Evolutionary conservation across 2,329 filamentous ascomycete genomes (phyloP).

Genomic region (Colletotrichum sp.): DNA sequence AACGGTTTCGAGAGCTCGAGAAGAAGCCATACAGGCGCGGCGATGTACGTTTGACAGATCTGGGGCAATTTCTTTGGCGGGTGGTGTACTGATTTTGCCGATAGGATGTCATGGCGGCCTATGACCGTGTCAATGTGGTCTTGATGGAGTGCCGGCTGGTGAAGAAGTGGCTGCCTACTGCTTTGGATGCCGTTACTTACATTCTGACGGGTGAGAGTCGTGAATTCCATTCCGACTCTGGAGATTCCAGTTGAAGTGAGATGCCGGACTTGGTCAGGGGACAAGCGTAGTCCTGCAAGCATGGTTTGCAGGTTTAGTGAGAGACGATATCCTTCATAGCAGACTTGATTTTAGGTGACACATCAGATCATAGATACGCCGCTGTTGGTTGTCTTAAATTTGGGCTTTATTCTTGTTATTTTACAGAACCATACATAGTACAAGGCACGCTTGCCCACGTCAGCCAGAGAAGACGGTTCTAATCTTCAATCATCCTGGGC

Average conservation of each 20-base stretch:
- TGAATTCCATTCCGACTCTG: neutral
- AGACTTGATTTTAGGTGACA: neutral
- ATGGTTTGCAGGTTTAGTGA: neutral
- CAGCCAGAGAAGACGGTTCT: neutral
- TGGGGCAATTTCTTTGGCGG: neutral
- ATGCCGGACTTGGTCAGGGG: neutral
- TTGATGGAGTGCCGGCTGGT: neutral
- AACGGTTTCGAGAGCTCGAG: neutral
- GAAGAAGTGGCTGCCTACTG: neutral
- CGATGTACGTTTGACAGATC: neutral
- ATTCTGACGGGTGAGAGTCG: neutral
- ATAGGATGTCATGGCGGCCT: neutral
- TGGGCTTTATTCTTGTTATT: slow-evolving; percentile 13
- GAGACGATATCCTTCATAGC: neutral
- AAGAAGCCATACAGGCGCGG: neutral
- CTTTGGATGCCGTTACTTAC: neutral
- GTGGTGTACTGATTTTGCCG: neutral
- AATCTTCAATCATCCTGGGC: neutral
- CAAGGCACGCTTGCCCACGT: neutral
- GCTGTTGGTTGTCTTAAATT: neutral
- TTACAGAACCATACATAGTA: slow-evolving; percentile 19
- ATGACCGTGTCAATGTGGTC: neutral
- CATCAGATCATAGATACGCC: neutral
- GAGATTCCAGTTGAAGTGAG: neutral
- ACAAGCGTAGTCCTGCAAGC: neutral